Conservation (phyloP, 371 early-diverging fungal genomes). For the Zopfochytrium polystomum region DNA sequence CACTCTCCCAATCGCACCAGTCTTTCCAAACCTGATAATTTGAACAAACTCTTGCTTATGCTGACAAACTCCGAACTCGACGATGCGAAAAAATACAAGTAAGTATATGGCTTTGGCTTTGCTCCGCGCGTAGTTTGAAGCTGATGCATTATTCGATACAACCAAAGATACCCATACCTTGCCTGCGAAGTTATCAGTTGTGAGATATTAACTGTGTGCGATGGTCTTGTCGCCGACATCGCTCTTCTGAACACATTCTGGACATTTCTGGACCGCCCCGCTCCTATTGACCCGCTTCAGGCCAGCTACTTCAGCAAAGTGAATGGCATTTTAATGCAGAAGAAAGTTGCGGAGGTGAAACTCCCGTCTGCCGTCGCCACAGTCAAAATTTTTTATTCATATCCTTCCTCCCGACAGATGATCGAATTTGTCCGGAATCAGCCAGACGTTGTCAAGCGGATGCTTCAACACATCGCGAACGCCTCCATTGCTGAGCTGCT, state of each 20-base stretch:
- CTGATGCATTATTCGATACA: too few relatives aligned
- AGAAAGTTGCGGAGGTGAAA: constrained; percentile 69
- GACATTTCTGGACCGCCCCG: constrained; percentile 72
- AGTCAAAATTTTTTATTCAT: not conserved
- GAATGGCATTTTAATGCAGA: too few relatives aligned
- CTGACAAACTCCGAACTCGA: too few relatives aligned
- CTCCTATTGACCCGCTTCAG: constrained; percentile 70
- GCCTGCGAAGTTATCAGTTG: constrained; percentile 85
- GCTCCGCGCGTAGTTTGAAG: too few relatives aligned
- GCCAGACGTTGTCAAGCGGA: constrained; percentile 33
- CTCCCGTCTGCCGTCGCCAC: not conserved
- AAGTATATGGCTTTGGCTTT: constrained; percentile 15
- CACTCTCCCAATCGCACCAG: too few relatives aligned
- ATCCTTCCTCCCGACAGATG: constrained; percentile 32
- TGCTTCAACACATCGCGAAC: constrained; percentile 77
- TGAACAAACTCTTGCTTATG: too few relatives aligned
- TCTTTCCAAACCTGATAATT: too few relatives aligned
- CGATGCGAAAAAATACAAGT: constrained; percentile 71
- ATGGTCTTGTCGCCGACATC: constrained; percentile 61
- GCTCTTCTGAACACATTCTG: constrained; percentile 76
- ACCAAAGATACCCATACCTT: constrained; percentile 69
- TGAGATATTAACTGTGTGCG: constrained; percentile 79
- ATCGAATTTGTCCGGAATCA: constrained; percentile 34
- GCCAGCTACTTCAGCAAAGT: constrained; percentile 87
- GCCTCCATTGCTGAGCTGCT: constrained; percentile 86